phyloP scores from a whole-genome alignment of 108 stramenopile genomes.

The Schizochytrium sp. region DNA sequence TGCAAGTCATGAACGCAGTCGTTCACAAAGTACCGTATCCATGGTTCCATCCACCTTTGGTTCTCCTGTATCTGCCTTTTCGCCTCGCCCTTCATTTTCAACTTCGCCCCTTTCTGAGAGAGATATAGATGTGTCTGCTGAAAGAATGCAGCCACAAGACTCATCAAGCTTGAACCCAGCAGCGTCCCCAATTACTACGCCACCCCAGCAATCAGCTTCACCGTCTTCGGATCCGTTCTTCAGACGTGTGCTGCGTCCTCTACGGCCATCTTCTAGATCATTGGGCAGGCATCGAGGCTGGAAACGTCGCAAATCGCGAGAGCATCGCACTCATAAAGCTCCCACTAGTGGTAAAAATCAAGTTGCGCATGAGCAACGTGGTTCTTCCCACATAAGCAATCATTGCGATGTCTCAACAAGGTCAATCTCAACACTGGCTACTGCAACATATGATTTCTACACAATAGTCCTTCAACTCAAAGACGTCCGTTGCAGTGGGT shows the following conservation, averaged over 20 bases:
- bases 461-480: neutral
- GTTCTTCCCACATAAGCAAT: too few species aligned
- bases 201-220: neutral
- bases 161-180: neutral
- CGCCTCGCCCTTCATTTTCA: too few species aligned
- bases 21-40: too few species aligned
- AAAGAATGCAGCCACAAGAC: neutral
- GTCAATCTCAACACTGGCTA: neutral
- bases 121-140: too few species aligned
- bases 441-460: neutral
- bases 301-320: neutral
- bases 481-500: neutral
- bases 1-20: too few species aligned
- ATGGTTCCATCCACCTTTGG: too few species aligned
- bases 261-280: slow-evolving; percentile 3
- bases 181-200: neutral
- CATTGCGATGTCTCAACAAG: too few species aligned
- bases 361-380: too few species aligned
- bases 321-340: neutral
- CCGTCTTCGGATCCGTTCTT: neutral
- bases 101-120: too few species aligned
- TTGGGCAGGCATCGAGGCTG: neutral
- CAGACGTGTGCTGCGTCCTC: slow-evolving; percentile 3
- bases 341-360: neutral
- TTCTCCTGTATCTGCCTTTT: too few species aligned